Evolutionary conservation across 2,329 filamentous ascomycete species (phyloP), one percentile per base, ranked within the genome.

Genomic region (Truncatella angustata): DNA sequence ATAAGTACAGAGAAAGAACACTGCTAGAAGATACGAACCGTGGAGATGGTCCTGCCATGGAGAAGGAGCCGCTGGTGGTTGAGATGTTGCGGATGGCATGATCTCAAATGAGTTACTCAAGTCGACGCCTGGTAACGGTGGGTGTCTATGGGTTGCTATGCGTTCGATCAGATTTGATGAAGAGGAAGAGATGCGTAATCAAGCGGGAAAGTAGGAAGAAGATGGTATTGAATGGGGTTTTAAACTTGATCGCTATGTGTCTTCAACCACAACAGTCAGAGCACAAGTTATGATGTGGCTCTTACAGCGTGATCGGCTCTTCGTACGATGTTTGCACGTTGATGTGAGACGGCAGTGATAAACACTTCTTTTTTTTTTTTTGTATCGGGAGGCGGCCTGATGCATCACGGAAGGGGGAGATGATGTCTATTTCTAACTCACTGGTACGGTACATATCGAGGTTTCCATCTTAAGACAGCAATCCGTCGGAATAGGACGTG

Each of bases 21-120:
- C 7, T 21, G n/a, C 4, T n/a, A 46, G 54, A 58, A 58, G 54
- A 54, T 56, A 55, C 71, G 51, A 71, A 85, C 82, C 73, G 69
- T 77, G 71, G 43, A 85, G 77, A 53, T 75, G 76, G 51, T 81
- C 77, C 61, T 85, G 81, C 82, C 82, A 84, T 58, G 63, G 67
- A 10, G 64, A 58, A 54, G 37, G 53, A 45, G 56, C 57, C 35
- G 51, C 56, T 55, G 34, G 37, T 39, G 36, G 60, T 32, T 53
- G 55, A 10, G 58, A 59, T 34, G 53, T 43, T 20, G 45, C 39
- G 23, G 60, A 53, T 39, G 63, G 64, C 44, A 63, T 58, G 61
- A 66, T 66, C 51, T 32, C 58, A 56, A 53, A 46, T 48, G 48
- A 53, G 44, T 18, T 16, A 36, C n/a, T 37, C 20, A n/a, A 23